Conservation (phyloP, 2,329 filamentous ascomycete species). For the Phoma herbarum region DNA sequence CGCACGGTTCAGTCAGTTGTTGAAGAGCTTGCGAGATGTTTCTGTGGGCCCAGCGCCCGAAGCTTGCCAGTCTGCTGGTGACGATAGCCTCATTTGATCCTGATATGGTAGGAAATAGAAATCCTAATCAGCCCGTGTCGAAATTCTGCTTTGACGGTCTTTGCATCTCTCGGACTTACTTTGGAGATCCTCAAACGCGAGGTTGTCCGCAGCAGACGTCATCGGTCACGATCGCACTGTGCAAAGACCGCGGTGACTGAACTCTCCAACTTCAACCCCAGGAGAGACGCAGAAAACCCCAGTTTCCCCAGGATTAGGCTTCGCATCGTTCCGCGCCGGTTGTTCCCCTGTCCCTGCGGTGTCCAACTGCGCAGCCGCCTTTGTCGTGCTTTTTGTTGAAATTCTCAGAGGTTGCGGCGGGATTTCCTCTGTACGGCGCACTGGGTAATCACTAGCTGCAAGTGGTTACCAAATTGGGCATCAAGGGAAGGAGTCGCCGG, state of each 20-base stretch:
- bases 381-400: constrained; percentile 1
- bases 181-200: neutral
- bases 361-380: constrained; percentile 1
- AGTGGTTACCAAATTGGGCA: neutral
- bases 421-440: neutral
- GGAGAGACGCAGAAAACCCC: constrained; percentile 22
- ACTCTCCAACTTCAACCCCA: constrained; percentile 4
- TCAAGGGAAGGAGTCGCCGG: constrained; percentile 3
- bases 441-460: neutral
- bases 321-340: constrained; percentile 35
- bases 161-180: neutral
- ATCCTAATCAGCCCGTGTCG: neutral
- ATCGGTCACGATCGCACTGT: constrained; percentile 10
- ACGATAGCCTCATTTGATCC: neutral
- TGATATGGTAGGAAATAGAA: neutral
- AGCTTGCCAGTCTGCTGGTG: constrained; percentile 20
- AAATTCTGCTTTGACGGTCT: neutral
- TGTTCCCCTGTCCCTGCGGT: constrained; percentile 8
- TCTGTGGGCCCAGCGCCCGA: constrained; percentile 23
- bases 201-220: constrained; percentile 9
- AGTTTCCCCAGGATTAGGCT: constrained; percentile 29
- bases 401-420: constrained; percentile 2
- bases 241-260: constrained; percentile 22
- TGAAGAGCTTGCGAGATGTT: constrained; percentile 25
- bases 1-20: constrained; percentile 13